A percentile compares a stretch with the other conserved stretches of the same genome.
Evolutionary conservation across 106 monocot genomes (phyloP).

Genomic region (Dendrobium chrysotoxum): DNA sequence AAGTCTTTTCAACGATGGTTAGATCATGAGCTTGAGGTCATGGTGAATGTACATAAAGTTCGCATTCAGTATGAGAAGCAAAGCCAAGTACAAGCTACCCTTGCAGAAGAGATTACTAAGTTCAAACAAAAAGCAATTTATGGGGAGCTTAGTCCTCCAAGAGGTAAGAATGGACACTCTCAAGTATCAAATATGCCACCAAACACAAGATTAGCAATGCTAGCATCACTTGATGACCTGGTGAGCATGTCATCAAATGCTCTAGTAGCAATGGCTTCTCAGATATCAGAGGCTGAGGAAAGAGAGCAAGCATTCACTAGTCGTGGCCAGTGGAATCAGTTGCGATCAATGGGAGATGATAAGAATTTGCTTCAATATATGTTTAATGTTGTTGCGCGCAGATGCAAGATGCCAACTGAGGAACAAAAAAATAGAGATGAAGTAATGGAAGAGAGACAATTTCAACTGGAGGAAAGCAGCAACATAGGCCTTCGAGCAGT

Average conservation of each 20-base stretch:
- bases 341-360: constrained; percentile 79
- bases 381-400: constrained; percentile 75
- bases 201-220: constrained; percentile 57
- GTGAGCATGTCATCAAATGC: constrained; percentile 83
- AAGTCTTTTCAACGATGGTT: constrained; percentile 86
- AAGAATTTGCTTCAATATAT: constrained; percentile 72
- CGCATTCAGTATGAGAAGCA: constrained; percentile 91
- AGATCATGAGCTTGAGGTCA: constrained; percentile 91
- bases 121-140: constrained; percentile 61
- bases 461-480: no score
- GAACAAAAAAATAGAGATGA: constrained; percentile 72
- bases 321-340: constrained; percentile 79
- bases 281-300: constrained; percentile 94
- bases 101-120: constrained; percentile 71
- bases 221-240: constrained; percentile 88
- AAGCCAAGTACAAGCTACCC: constrained; percentile 74
- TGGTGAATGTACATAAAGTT: constrained; percentile 91
- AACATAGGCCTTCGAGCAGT: no score
- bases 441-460: constrained; percentile 65
- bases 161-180: constrained; percentile 63
- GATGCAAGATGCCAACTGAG: constrained; percentile 84
- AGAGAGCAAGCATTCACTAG: constrained; percentile 68
- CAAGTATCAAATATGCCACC: constrained; percentile 62
- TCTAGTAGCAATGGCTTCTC: constrained; percentile 88
- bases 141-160: constrained; percentile 9